phyloP scores from a whole-genome alignment of 148 eudicot species.

The Heliosperma pusillum region DNA sequence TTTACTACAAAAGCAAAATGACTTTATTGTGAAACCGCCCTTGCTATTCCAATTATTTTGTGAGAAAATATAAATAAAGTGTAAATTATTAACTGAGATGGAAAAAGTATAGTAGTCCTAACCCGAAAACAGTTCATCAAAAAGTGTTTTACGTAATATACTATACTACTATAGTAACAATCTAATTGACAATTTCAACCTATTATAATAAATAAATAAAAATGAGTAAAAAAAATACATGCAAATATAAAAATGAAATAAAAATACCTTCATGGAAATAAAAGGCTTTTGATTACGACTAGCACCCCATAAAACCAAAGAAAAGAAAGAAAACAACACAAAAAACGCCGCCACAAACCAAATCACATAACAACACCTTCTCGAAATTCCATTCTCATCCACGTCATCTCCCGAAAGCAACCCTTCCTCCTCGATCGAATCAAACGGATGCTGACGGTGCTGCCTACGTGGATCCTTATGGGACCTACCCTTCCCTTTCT shows the following conservation, averaged over 20 bases:
- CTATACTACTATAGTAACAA: no score
- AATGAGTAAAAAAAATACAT: not conserved
- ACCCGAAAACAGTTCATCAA: no score
- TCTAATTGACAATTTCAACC: not conserved
- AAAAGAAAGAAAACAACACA: slow-evolving; percentile 62
- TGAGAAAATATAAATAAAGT: no score
- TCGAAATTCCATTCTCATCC: slow-evolving; percentile 20
- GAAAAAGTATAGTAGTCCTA: no score
- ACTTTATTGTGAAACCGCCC: no score
- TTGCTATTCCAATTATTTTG: no score
- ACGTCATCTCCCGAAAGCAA: slow-evolving; percentile 41
- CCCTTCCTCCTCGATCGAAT: slow-evolving; percentile 77
- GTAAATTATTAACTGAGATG: no score
- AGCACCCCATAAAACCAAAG: slow-evolving; percentile 84
- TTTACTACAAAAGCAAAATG: no score
- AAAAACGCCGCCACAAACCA: slow-evolving; percentile 60
- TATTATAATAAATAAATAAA: not conserved
- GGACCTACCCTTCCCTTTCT: slow-evolving; percentile 22
- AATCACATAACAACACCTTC: slow-evolving; percentile 49
- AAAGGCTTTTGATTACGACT: slow-evolving; percentile 70
- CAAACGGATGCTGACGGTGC: slow-evolving; percentile 40
- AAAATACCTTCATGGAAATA: slow-evolving; percentile 62
- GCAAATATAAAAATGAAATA: no score
- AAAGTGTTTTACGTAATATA: no score
- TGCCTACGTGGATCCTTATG: slow-evolving; percentile 22